Base-by-base conservation (phyloP, 1,284 basidiomycete species). In the Fomitopsis pinicola region DNA sequence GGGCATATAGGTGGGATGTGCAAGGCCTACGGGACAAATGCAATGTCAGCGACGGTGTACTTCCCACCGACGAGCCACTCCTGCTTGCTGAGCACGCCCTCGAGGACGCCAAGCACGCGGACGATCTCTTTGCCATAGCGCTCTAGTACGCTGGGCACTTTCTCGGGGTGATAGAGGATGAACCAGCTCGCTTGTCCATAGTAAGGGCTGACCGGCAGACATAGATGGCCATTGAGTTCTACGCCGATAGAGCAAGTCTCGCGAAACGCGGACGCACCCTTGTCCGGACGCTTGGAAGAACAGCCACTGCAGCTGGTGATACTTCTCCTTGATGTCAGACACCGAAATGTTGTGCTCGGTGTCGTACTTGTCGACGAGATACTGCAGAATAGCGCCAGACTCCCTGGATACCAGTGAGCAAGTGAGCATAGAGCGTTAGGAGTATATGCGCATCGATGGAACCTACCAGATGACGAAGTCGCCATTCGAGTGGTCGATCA, bases 401-500 rank as follows among this genome's bases (percentile, higher is more conserved):
- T 76, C 74, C 70, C 72, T 75, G 38, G 35, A 36, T 36, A n/a
- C 36, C 28, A 10, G 42, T 22, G 22, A 22, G 22, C 1, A 22
- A 22, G 22, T 42, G 9, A 14, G 17, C 55, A 22, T 38, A 2
- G 22, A 22, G 22, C 22, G 22, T 22, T 22, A 22, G 22, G 22
- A 22, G 22, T 22, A 22, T 22, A 22, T 22, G 22, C 22, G 22
- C 22, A 22, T 22, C 22, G 22, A 22, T 2, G 22, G 22, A 22
- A 22, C 22, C 22, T 36, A 63, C 62, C 66, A 61, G 4, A 61
- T 36, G 17, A 28, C 42, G 33, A 61, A 61, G 50, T 61, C 70
- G 57, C 63, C 60, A 64, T 74, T 74, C 48, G 62, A 33, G 66
- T 75, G 74, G 66, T 77, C 76, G 36, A 77, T 68, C 46, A 77